phyloP scores from a whole-genome alignment of 352 stramenopile genomes.

The Phytophthora syringae region DNA sequence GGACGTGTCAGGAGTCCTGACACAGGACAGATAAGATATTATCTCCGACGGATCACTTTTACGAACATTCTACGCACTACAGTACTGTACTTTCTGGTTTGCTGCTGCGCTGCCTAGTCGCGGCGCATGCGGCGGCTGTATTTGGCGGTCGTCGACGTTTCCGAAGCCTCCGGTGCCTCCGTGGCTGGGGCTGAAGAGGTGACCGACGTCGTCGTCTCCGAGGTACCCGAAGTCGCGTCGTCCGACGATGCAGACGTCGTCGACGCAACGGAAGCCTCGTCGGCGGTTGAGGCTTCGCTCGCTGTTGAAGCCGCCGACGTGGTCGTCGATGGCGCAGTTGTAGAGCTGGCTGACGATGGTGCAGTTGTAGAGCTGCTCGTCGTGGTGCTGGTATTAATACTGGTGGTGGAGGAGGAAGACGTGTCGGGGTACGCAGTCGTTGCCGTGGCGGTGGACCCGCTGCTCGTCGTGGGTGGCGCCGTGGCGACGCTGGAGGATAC shows the following conservation, averaged over 20 bases:
- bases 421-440: conserved; percentile 31
- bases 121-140: conserved; percentile 21
- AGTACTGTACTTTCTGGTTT: background rate
- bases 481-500: conserved; percentile 24
- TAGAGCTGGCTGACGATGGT: background rate
- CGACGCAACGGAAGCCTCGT: conserved; percentile 7
- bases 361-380: conserved; percentile 1
- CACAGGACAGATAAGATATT: no score
- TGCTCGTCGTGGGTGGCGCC: conserved; percentile 22
- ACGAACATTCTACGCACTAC: conserved; percentile 5
- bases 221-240: background rate
- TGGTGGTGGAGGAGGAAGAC: conserved; percentile 13
- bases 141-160: conserved; percentile 6
- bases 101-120: conserved; percentile 20
- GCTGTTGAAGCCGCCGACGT: conserved; percentile 7
- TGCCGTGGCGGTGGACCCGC: conserved; percentile 25
- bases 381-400: conserved; percentile 7
- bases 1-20: no score
- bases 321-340: conserved; percentile 4
- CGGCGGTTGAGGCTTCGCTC: conserved; percentile 1
- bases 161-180: background rate
- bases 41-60: no score
- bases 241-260: background rate
- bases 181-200: background rate
- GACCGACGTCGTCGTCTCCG: background rate